Evolutionary conservation across 108 stramenopile genomes (phyloP).

Genomic region (Schizochytrium sp.): DNA sequence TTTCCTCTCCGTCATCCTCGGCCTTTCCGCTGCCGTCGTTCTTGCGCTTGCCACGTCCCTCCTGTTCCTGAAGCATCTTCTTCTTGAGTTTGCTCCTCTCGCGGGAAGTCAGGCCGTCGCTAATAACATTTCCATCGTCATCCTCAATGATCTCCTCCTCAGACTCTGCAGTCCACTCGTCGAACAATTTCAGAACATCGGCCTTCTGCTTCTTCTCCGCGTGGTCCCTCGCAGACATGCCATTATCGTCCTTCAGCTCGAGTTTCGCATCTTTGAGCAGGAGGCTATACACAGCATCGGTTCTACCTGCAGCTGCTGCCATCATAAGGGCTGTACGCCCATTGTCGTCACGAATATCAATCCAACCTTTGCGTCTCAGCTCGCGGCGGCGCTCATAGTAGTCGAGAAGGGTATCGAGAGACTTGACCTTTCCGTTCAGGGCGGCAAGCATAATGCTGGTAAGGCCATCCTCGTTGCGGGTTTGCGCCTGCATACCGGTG

Average conservation of each 20-base stretch:
- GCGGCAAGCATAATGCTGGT: conserved; percentile 59
- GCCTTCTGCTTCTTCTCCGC: conserved; percentile 15
- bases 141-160: conserved; percentile 55
- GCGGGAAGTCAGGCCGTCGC: conserved; percentile 12
- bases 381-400: conserved; percentile 57
- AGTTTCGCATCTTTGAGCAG: conserved; percentile 52
- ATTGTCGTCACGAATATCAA: conserved; percentile 37
- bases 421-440: conserved; percentile 54
- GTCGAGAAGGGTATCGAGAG: conserved; percentile 46
- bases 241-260: conserved; percentile 56
- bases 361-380: conserved; percentile 54
- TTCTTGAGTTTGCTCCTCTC: conserved; percentile 59
- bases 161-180: conserved; percentile 31
- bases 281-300: conserved; percentile 36
- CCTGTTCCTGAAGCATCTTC: conserved; percentile 49
- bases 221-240: conserved; percentile 41
- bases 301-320: conserved; percentile 28
- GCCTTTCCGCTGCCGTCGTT: not conserved
- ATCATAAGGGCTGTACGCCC: conserved; percentile 59
- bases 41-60: conserved; percentile 54
- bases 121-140: conserved; percentile 40
- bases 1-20: conserved; percentile 22
- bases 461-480: conserved; percentile 55
- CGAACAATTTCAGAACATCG: conserved; percentile 35
- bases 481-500: conserved; percentile 60